A percentile compares a stretch with the other conserved stretches of the same genome.
Conservation (phyloP, 495 filamentous ascomycete genomes). For the Xylaria sp. region DNA sequence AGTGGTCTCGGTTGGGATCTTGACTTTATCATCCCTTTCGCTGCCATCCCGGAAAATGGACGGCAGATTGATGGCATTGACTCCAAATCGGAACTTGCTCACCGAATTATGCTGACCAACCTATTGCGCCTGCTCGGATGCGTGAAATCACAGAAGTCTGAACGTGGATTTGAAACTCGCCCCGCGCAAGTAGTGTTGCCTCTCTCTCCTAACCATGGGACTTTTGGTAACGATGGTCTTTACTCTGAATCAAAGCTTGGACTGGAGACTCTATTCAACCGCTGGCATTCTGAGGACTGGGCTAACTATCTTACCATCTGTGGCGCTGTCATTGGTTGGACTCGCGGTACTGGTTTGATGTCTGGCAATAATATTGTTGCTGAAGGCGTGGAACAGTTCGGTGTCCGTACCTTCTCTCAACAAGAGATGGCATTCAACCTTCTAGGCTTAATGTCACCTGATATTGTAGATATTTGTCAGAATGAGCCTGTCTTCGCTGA, state of each 20-base stretch:
- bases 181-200: constrained; percentile 96
- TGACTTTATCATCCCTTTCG: constrained; percentile 95
- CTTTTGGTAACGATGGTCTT: constrained; percentile 96
- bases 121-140: constrained; percentile 86
- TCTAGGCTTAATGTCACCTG: constrained; percentile 92
- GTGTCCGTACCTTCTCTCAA: constrained; percentile 97
- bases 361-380: constrained; percentile 97
- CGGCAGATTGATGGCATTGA: constrained; percentile 98
- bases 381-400: constrained; percentile 93
- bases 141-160: constrained; percentile 88
- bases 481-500: constrained; percentile 95
- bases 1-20: constrained; percentile 97
- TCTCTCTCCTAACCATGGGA: constrained; percentile 96
- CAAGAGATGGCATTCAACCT: constrained; percentile 99
- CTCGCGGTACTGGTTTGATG: constrained; percentile 97
- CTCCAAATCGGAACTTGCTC: constrained; percentile 96
- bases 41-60: constrained; percentile 95
- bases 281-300: constrained; percentile 98
- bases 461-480: constrained; percentile 95
- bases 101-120: constrained; percentile 99
- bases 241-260: constrained; percentile 98
- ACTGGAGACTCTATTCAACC: constrained; percentile 96
- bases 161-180: constrained; percentile 88
- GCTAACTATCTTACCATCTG: constrained; percentile 98
- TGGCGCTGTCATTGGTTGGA: constrained; percentile 98